phyloP scores from a whole-genome alignment of 2,329 filamentous ascomycete species.

The Anthostomella pinea region DNA sequence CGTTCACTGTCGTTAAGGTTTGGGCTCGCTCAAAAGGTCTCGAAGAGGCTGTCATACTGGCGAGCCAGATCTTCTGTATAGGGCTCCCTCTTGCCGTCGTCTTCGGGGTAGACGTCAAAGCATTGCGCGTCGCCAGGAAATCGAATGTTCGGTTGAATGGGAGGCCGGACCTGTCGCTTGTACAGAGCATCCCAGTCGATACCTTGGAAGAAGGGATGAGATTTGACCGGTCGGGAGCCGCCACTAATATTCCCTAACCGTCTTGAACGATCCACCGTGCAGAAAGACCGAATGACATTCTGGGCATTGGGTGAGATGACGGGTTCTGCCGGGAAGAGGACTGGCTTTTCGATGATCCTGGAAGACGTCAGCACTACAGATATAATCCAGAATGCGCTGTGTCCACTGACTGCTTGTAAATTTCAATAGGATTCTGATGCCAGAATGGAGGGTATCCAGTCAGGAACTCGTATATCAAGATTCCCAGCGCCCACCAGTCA shows the following conservation, averaged over 20 bases:
- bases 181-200: constrained; percentile 74
- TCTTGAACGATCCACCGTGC: constrained; percentile 74
- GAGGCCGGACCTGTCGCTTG: constrained; percentile 61
- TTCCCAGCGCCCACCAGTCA: constrained; percentile 86
- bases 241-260: constrained; percentile 77
- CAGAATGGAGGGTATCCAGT: constrained; percentile 85
- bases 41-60: constrained; percentile 69
- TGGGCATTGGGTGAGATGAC: constrained; percentile 65
- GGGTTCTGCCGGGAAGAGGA: constrained; percentile 69
- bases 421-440: constrained; percentile 83
- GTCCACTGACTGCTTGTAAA: constrained; percentile 68
- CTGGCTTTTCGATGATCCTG: constrained; percentile 75
- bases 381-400: too few species aligned
- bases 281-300: constrained; percentile 73
- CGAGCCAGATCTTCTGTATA: constrained; percentile 68
- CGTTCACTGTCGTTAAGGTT: too few species aligned
- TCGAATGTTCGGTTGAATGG: constrained; percentile 72
- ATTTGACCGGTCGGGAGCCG: constrained; percentile 68
- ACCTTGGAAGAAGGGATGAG: constrained; percentile 70
- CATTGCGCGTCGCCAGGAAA: constrained; percentile 74
- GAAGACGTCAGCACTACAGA: constrained; percentile 20
- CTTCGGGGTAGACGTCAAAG: constrained; percentile 80
- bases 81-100: constrained; percentile 60
- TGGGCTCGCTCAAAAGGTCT: constrained; percentile 66
- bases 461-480: constrained; percentile 80